Percentiles rank a stretch among this genome's conserved stretches.
These are phyloP conservation scores for Suillus clintonianus DNA, from an alignment of 768 basidiomycete species.

Conservation along the genomic window DNA sequence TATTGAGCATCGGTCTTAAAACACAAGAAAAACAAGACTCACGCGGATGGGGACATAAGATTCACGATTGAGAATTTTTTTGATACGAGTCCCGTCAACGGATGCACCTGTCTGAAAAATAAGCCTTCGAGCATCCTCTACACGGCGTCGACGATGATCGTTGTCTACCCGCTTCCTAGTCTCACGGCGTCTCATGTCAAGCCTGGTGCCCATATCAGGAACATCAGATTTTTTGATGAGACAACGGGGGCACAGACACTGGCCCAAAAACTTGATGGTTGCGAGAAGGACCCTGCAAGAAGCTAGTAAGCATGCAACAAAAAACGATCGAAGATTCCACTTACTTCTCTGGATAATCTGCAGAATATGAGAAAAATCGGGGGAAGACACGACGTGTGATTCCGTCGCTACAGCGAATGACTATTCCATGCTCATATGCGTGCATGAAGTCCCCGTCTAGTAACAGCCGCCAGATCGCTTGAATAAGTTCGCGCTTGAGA, in stretches of 20 bases:
- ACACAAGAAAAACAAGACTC: neutral
- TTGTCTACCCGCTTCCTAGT: constrained; percentile 1
- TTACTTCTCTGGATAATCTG: constrained; percentile 25
- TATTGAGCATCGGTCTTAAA: neutral
- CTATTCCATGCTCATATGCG: constrained; percentile 22
- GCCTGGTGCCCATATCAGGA: constrained; percentile 7
- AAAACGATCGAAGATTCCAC: too few relatives aligned
- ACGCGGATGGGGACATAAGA: constrained; percentile 2
- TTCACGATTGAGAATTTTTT: constrained; percentile 1
- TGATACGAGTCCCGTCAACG: constrained; percentile 2
- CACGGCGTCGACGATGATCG: too few relatives aligned
- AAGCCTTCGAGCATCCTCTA: constrained; percentile 6
- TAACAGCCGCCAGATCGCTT: constrained; percentile 16
- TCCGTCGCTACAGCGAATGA: constrained; percentile 16
- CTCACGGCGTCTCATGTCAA: constrained; percentile 5
- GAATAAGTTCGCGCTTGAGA: constrained; percentile 17
- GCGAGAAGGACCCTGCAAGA: constrained; percentile 17
- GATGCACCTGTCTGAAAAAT: constrained; percentile 4
- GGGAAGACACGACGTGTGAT: constrained; percentile 18
- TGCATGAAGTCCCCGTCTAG: constrained; percentile 22
- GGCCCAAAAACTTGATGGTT: constrained; percentile 22
- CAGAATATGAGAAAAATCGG: constrained; percentile 22
- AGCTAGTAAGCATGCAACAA: neutral
- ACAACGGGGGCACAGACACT: constrained; percentile 20
- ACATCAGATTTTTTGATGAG: constrained; percentile 9